Conservation (phyloP, 73 alveolate species). For the Loxodes magnus region DNA sequence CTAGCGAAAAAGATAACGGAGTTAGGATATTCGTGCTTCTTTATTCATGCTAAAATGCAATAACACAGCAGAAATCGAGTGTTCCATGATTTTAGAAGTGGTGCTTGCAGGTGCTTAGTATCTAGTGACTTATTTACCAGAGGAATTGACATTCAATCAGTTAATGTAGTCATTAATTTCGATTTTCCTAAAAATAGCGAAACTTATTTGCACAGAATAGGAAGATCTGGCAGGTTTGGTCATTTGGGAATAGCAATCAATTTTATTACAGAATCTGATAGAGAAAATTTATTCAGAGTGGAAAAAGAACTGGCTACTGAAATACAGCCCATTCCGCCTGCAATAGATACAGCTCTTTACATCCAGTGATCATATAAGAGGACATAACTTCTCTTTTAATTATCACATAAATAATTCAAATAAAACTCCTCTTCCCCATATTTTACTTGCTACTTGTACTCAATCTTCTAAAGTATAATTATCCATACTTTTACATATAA, state of each 20-base stretch:
- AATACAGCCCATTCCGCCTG: conserved; percentile 96
- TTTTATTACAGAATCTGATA: conserved; percentile 74
- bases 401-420: too few relatives aligned
- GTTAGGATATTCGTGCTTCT: conserved; percentile 83
- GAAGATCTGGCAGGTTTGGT: conserved; percentile 97
- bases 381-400: too few relatives aligned
- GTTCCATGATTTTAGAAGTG: conserved; percentile 84
- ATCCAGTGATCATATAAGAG: background rate
- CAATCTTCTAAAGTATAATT: too few relatives aligned
- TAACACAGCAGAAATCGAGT: conserved; percentile 77
- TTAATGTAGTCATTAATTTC: conserved; percentile 94
- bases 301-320: conserved; percentile 95
- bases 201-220: conserved; percentile 96
- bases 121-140: conserved; percentile 93
- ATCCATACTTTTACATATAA: too few relatives aligned
- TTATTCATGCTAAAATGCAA: conserved; percentile 67
- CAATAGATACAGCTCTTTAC: conserved; percentile 92
- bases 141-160: conserved; percentile 96
- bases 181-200: conserved; percentile 96
- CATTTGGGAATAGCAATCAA: conserved; percentile 81
- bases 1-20: conserved; percentile 87
- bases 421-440: too few relatives aligned
- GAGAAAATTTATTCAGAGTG: conserved; percentile 47
- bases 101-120: conserved; percentile 50
- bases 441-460: too few relatives aligned